Percentiles rank a stretch among this genome's conserved stretches.
Evolutionary conservation across 345 rosid species (phyloP).

Genomic region (Euclidium syriacum): DNA sequence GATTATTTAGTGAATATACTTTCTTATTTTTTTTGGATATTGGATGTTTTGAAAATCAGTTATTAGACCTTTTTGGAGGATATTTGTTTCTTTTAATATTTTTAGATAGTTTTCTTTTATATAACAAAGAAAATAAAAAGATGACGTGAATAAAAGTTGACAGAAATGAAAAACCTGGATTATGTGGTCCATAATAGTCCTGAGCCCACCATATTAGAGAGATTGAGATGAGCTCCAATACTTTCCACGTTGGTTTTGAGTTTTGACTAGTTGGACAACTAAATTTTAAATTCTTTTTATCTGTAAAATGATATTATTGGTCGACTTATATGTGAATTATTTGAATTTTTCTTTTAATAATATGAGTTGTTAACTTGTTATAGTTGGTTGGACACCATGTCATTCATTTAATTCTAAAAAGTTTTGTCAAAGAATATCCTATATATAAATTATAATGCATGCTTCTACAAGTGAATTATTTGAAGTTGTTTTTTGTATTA

Average conservation of each 20-base stretch:
- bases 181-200: not conserved
- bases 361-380: not conserved
- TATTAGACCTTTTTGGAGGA: not conserved
- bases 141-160: not conserved
- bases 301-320: slow-evolving; percentile 9
- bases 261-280: not conserved
- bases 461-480: not conserved
- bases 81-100: no score
- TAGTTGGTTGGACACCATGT: slow-evolving; percentile 7
- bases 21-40: no score
- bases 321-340: not conserved
- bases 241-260: slow-evolving; percentile 20
- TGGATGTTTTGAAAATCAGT: not conserved
- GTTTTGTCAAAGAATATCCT: not conserved
- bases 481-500: slow-evolving; percentile 7
- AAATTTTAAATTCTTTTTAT: not conserved
- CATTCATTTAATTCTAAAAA: not conserved
- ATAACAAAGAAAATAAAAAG: not conserved
- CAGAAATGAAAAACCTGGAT: not conserved
- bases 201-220: slow-evolving; percentile 6
- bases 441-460: not conserved
- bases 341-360: not conserved
- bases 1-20: no score
- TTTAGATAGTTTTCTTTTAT: not conserved
- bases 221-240: slow-evolving; percentile 10